Percentiles rank a stretch among this genome's conserved stretches.
Evolutionary conservation across 2,329 filamentous ascomycete species (phyloP).

Genomic region (Metarhizium anisopliae): DNA sequence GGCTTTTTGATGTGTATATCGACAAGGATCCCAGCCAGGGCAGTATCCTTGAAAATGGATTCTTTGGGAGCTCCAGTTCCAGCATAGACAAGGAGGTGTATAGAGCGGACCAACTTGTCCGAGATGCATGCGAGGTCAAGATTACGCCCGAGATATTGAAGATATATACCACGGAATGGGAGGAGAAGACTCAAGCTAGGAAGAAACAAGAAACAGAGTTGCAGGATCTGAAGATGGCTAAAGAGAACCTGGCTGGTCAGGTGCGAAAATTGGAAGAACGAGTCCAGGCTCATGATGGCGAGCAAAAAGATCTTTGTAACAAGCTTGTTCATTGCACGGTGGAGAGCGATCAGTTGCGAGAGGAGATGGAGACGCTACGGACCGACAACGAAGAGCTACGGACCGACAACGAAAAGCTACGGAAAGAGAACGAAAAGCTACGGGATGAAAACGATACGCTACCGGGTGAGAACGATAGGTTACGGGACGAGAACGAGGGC

Average conservation of each 20-base stretch:
- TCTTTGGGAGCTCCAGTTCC: conserved; percentile 89
- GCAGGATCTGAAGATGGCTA: conserved; percentile 59
- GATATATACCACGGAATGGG: conserved; percentile 79
- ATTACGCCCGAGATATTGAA: conserved; percentile 77
- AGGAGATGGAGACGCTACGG: conserved; percentile 30
- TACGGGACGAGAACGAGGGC: conserved; percentile 83
- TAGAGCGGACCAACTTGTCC: conserved; percentile 84
- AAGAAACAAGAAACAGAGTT: conserved; percentile 77
- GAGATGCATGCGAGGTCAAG: conserved; percentile 82
- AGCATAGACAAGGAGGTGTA: conserved; percentile 92
- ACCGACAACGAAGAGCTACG: no score
- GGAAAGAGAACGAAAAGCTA: no score
- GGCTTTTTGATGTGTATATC: conserved; percentile 93
- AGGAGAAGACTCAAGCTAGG: conserved; percentile 76
- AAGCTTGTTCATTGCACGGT: conserved; percentile 48
- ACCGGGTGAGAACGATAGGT: conserved; percentile 64
- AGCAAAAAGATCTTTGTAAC: conserved; percentile 85
- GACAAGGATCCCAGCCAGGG: conserved; percentile 88
- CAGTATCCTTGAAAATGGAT: conserved; percentile 89
- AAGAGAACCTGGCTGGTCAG: conserved; percentile 59
- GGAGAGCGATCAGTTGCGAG: conserved; percentile 79
- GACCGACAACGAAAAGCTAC: no score
- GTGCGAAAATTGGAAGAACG: conserved; percentile 83
- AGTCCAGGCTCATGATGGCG: conserved; percentile 77
- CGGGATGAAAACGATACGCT: no score